These are phyloP conservation scores for Leishmania lainsoni DNA, from an alignment of 208 protist genomes.

Conservation along the genomic window DNA sequence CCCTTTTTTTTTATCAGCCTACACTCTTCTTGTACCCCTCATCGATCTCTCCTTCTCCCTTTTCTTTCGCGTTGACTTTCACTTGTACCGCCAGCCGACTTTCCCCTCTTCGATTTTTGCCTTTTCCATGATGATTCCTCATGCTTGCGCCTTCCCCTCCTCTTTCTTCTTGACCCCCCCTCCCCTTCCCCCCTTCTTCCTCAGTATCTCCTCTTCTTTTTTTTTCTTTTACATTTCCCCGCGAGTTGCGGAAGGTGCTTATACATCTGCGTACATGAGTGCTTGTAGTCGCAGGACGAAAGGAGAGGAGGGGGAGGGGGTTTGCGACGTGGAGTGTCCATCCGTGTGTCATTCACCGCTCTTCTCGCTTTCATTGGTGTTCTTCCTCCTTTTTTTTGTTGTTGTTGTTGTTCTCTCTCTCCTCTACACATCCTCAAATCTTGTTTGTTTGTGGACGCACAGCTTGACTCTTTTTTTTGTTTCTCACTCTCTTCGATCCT, in stretches of 20 bases:
- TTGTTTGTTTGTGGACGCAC: background rate
- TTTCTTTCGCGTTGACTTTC: constrained; percentile 7
- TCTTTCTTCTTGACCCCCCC: background rate
- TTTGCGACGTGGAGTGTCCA: background rate
- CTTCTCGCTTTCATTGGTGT: background rate
- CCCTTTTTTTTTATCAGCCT: background rate
- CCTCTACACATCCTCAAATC: background rate
- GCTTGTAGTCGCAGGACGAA: background rate
- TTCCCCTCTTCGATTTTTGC: background rate
- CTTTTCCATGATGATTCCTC: background rate
- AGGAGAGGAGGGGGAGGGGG: background rate
- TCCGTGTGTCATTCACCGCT: background rate
- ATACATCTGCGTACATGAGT: background rate
- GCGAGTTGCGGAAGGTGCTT: background rate
- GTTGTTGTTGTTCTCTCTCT: no score
- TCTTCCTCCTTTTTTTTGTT: background rate
- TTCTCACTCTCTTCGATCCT: no score
- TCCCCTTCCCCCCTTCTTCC: background rate
- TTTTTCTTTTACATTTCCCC: background rate
- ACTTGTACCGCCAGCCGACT: constrained; percentile 4
- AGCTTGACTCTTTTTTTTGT: background rate
- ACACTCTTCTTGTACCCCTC: background rate
- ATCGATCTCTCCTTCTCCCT: background rate
- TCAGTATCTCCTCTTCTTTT: constrained; percentile 1
- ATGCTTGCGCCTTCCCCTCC: background rate